These are phyloP conservation scores for Fusarium poae DNA, from an alignment of 2,329 filamentous ascomycete genomes.

Conservation along the genomic window DNA sequence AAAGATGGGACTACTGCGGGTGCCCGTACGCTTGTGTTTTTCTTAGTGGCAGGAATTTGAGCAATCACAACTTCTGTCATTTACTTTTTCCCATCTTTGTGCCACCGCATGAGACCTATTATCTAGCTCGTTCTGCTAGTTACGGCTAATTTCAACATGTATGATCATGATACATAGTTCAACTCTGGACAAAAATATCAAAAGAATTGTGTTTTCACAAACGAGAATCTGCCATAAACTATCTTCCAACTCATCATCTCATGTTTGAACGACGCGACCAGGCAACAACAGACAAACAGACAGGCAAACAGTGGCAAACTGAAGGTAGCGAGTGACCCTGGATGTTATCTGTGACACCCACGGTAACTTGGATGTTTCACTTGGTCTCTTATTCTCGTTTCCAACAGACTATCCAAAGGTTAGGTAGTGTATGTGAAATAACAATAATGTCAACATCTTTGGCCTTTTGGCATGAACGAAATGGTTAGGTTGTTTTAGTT, in stretches of 20 bases:
- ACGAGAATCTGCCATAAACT: background rate
- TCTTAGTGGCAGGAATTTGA: background rate
- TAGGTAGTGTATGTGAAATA: too few relatives aligned
- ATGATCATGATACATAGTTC: too few relatives aligned
- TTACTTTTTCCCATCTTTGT: background rate
- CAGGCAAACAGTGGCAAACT: background rate
- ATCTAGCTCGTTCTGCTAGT: background rate
- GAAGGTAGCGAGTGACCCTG: background rate
- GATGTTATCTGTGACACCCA: background rate
- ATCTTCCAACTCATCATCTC: background rate
- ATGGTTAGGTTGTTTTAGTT: background rate
- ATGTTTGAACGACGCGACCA: background rate
- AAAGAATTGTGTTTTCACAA: background rate
- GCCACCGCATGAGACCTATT: constrained; percentile 2
- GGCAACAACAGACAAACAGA: background rate
- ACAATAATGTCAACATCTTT: background rate
- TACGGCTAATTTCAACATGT: background rate
- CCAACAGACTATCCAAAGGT: background rate
- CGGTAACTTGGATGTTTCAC: background rate
- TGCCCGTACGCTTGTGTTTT: background rate
- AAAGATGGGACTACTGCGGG: background rate
- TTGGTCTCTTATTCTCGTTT: background rate
- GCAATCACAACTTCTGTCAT: background rate
- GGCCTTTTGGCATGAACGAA: background rate
- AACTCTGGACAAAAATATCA: too few relatives aligned